These are phyloP conservation scores for Ceratobasidium sp. DNA, from an alignment of 1,284 basidiomycete genomes.

Conservation along the genomic window DNA sequence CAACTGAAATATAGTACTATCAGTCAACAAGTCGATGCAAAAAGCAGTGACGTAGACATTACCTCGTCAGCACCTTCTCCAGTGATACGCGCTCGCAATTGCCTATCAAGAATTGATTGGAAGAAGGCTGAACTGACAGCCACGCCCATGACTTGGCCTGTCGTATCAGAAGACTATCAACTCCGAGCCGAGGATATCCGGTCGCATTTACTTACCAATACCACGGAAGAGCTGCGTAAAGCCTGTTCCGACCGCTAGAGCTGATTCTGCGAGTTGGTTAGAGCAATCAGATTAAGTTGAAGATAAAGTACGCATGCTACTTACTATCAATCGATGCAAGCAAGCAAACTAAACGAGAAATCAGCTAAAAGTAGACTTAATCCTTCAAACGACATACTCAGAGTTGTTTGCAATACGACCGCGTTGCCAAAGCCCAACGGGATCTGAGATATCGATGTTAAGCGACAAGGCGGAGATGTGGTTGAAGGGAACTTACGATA, in stretches of 20 bases:
- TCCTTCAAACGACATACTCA: slow-evolving; percentile 63
- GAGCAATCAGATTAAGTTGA: background rate
- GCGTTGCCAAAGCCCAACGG: slow-evolving; percentile 83
- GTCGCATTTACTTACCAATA: slow-evolving; percentile 60
- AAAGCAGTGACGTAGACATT: slow-evolving; percentile 29
- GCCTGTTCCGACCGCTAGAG: slow-evolving; percentile 82
- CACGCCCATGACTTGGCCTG: slow-evolving; percentile 86
- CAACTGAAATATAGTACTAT: slow-evolving; percentile 59
- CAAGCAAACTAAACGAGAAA: slow-evolving; percentile 67
- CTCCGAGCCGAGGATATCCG: background rate
- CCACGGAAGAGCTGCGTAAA: slow-evolving; percentile 83
- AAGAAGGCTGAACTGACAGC: slow-evolving; percentile 83
- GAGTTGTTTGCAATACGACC: slow-evolving; percentile 80
- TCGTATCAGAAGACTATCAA: slow-evolving; percentile 44
- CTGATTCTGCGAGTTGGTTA: slow-evolving; percentile 57
- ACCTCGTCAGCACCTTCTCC: slow-evolving; percentile 70
- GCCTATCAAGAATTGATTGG: slow-evolving; percentile 71
- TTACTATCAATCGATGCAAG: slow-evolving; percentile 75
- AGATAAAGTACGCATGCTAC: slow-evolving; percentile 44
- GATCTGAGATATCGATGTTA: slow-evolving; percentile 57
- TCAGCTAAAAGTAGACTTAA: slow-evolving; percentile 1
- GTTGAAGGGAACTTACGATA: slow-evolving; percentile 64
- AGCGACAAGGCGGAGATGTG: slow-evolving; percentile 34
- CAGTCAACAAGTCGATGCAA: background rate
- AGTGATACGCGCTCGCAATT: slow-evolving; percentile 71